Percentiles rank a stretch among this genome's conserved stretches.
phyloP scores from a whole-genome alignment of 805 yeast genomes.

The Zygotorulaspora sp. region DNA sequence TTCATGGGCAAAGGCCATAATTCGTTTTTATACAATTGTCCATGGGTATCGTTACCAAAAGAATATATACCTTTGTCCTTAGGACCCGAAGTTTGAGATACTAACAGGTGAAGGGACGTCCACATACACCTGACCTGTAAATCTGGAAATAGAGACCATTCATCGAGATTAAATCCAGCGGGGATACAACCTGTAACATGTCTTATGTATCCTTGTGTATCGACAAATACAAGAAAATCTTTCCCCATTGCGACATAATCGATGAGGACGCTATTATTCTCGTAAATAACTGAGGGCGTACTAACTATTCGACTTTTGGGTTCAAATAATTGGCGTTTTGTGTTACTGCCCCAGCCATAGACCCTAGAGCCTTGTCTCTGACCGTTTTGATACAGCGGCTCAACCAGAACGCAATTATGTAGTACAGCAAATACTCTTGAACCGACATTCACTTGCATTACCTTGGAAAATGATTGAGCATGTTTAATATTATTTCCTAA shows the following conservation, averaged over 20 bases:
- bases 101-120: conserved; percentile 63
- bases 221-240: conserved; percentile 24
- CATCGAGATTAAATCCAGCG: conserved; percentile 10
- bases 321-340: conserved; percentile 44
- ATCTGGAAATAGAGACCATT: conserved; percentile 11
- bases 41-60: conserved; percentile 72
- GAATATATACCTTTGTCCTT: conserved; percentile 37
- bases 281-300: conserved; percentile 19
- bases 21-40: conserved; percentile 45
- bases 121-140: conserved; percentile 49
- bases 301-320: conserved; percentile 19
- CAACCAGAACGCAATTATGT: conserved; percentile 65
- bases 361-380: conserved; percentile 38
- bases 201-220: conserved; percentile 14
- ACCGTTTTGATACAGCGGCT: conserved; percentile 49
- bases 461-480: conserved; percentile 4
- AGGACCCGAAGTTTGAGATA: conserved; percentile 1
- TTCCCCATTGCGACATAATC: conserved; percentile 29
- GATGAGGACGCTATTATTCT: conserved; percentile 8
- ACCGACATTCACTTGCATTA: conserved; percentile 12
- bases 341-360: conserved; percentile 50
- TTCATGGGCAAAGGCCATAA: conserved; percentile 6
- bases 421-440: conserved; percentile 28
- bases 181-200: conserved; percentile 21
- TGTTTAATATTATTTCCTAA: conserved; percentile 31